phyloP scores from a whole-genome alignment of 441 rosid genomes.

The Jatropha multifida region DNA sequence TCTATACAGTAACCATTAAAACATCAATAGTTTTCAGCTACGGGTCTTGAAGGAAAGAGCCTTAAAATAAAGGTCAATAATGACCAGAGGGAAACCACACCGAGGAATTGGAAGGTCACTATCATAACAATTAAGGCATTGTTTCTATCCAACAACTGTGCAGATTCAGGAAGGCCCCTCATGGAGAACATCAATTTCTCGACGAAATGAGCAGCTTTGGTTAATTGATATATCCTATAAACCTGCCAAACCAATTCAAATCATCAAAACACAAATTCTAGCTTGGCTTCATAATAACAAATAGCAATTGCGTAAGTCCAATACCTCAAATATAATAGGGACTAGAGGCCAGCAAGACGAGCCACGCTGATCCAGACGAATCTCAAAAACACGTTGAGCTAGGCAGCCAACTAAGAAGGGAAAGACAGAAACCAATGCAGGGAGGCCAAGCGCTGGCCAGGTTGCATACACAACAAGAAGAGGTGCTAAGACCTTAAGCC shows the following conservation, averaged over 20 bases:
- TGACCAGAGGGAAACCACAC: conserved; percentile 84
- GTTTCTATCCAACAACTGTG: conserved; percentile 51
- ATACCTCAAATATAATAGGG: conserved; percentile 85
- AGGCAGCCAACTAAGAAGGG: conserved; percentile 74
- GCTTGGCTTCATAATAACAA: conserved; percentile 4
- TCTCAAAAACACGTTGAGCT: conserved; percentile 66
- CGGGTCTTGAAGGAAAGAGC: conserved; percentile 89
- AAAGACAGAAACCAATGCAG: conserved; percentile 59
- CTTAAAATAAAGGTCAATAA: conserved; percentile 71
- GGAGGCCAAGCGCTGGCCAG: conserved; percentile 72
- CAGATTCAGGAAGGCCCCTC: conserved; percentile 56
- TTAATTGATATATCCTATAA: conserved; percentile 78
- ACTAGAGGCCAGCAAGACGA: conserved; percentile 88
- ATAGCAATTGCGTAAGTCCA: background rate
- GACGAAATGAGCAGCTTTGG: conserved; percentile 71
- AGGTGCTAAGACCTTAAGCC: conserved; percentile 63
- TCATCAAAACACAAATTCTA: conserved; percentile 6
- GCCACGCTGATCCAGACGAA: conserved; percentile 41
- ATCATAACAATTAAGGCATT: conserved; percentile 64
- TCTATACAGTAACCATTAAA: conserved; percentile 15
- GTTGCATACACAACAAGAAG: conserved; percentile 49
- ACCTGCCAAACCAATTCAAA: conserved; percentile 46
- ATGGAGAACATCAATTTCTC: conserved; percentile 64
- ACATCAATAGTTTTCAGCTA: conserved; percentile 62
- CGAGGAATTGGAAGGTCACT: conserved; percentile 65